phyloP scores from a whole-genome alignment of 768 basidiomycete genomes.

The Leucocoprinus leucothites region DNA sequence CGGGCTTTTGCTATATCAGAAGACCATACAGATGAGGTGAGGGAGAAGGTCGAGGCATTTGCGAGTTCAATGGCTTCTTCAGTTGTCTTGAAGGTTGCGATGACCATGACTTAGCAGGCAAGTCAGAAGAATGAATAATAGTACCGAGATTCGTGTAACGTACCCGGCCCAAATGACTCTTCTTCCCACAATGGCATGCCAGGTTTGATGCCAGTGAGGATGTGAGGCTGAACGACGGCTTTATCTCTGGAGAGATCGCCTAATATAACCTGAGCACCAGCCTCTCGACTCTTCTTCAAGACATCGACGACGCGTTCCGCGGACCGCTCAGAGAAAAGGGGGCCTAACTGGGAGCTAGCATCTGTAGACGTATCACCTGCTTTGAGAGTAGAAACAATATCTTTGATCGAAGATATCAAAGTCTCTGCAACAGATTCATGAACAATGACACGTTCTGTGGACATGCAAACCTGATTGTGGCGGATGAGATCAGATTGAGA shows the following conservation, averaged over 20 bases:
- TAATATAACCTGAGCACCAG: conserved; percentile 43
- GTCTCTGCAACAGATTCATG: conserved; percentile 35
- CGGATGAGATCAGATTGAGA: conserved; percentile 30
- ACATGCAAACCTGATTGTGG: background rate
- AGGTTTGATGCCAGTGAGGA: conserved; percentile 43
- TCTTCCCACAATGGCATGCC: conserved; percentile 52
- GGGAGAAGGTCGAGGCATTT: conserved; percentile 50
- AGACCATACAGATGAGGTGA: conserved; percentile 53
- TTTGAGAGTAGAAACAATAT: conserved; percentile 29
- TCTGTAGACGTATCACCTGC: conserved; percentile 35
- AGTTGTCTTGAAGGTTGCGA: conserved; percentile 42
- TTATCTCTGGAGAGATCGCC: conserved; percentile 40
- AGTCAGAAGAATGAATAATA: background rate
- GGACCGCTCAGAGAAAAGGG: conserved; percentile 41
- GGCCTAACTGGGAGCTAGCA: conserved; percentile 26
- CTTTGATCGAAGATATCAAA: conserved; percentile 32
- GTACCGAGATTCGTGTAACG: background rate
- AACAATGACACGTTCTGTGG: background rate
- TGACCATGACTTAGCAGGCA: conserved; percentile 34
- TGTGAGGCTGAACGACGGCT: conserved; percentile 48
- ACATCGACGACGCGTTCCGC: conserved; percentile 43
- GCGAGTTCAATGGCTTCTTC: conserved; percentile 56
- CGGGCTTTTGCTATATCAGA: conserved; percentile 39
- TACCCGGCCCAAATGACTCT: conserved; percentile 64
- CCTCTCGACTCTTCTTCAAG: conserved; percentile 39